A percentile compares a stretch with the other conserved stretches of the same genome.
These are phyloP conservation scores for Rhizopogon vesiculosus DNA, from an alignment of 768 basidiomycete species.

Conservation along the genomic window DNA sequence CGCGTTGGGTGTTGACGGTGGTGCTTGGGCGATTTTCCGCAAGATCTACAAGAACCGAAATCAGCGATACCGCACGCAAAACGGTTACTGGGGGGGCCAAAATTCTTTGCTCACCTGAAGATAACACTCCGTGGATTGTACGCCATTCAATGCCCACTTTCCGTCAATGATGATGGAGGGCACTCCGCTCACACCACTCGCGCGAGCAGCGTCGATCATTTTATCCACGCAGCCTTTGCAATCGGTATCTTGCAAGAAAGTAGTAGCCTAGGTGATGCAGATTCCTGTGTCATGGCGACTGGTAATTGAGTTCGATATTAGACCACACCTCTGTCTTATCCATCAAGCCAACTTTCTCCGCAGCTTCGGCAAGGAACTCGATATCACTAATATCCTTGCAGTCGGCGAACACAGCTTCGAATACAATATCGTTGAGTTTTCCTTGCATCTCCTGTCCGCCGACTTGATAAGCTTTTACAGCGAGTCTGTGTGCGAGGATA, in stretches of 20 bases:
- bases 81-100: background rate
- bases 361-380: slow-evolving; percentile 30
- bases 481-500: slow-evolving; percentile 38
- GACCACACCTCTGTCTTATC: slow-evolving; percentile 30
- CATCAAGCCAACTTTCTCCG: slow-evolving; percentile 37
- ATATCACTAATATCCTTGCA: slow-evolving; percentile 34
- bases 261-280: slow-evolving; percentile 25
- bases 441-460: slow-evolving; percentile 38
- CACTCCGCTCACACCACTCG: slow-evolving; percentile 44
- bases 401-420: slow-evolving; percentile 35
- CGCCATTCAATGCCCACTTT: slow-evolving; percentile 42
- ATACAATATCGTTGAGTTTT: slow-evolving; percentile 31
- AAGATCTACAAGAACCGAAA: slow-evolving; percentile 18
- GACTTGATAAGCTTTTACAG: slow-evolving; percentile 37
- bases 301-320: background rate
- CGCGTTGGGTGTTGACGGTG: background rate
- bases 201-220: slow-evolving; percentile 35
- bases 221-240: slow-evolving; percentile 34
- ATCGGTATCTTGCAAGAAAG: slow-evolving; percentile 39
- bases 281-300: background rate
- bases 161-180: slow-evolving; percentile 47
- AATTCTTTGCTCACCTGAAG: slow-evolving; percentile 24
- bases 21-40: slow-evolving; percentile 24
- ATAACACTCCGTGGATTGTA: slow-evolving; percentile 37
- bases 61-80: background rate